Base-by-base conservation (phyloP, 2,329 filamentous ascomycete species). In the Trichoderma harzianum region DNA sequence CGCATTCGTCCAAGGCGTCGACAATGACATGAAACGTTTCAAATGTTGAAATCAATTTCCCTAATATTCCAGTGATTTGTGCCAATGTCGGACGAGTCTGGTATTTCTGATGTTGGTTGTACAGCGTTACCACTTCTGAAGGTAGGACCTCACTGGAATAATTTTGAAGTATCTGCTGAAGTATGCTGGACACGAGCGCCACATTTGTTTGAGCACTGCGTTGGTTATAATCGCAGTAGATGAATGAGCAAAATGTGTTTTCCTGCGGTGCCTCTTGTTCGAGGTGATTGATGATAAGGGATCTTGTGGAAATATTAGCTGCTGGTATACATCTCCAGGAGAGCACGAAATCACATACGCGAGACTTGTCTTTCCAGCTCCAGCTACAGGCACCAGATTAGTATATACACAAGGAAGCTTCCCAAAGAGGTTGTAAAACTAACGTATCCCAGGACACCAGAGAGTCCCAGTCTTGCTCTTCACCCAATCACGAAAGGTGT, bases 401-500 rank as follows among this genome's bases (percentile, higher is more conserved):
- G 30, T 5, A 34, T n/a, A 28, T 24, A 39, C 14, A 39, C 34
- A 3, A 24, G 5, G 21, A 51, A 51, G n/a, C 10, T 5, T 53
- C 2, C 21, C 4, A 1, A 24, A 51, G 7, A 8, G 26, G 16
- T 16, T 2, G 10, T 63, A 16, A n/a, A 32, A 68, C 32, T 30
- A n/a, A 68, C 32, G 65, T 57, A 68, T 68, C 16, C 65, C 65
- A 3, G 32, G 65, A 28, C 65, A 68, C 65, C 65, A 69, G 34
- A 69, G 66, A 32, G 36, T 58, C 5, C 57, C 57, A 47, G 36
- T 51, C 6, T 61, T 53, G 32, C 66, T 14, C 18, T 61, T 43
- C 24, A 62, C 36, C 66, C 66, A 69, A 30, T 24, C 43, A 16
- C 34, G 34, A 43, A 69, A 69, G 2, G 5, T 21, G 12, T 26